phyloP scores from a whole-genome alignment of 2,329 filamentous ascomycete genomes.

The Colletotrichum sp. region DNA sequence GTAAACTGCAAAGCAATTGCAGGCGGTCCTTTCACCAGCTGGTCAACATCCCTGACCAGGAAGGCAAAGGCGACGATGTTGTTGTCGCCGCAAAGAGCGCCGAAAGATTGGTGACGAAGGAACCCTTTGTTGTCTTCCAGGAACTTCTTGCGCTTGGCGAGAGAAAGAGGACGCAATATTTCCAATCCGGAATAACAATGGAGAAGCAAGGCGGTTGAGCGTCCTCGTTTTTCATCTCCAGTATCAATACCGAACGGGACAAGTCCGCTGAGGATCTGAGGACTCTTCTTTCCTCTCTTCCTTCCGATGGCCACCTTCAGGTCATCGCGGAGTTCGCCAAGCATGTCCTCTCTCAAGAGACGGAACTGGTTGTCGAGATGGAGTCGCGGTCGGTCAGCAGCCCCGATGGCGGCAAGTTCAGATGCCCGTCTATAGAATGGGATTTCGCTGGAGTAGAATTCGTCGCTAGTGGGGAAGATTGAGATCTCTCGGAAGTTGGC shows the following conservation, averaged over 20 bases:
- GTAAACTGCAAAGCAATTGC: constrained; percentile 57
- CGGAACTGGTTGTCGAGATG: constrained; percentile 78
- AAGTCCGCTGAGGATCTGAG: constrained; percentile 44
- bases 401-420: constrained; percentile 47
- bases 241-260: constrained; percentile 41
- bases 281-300: constrained; percentile 48
- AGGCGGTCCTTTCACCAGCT: constrained; percentile 49
- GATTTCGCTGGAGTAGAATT: constrained; percentile 57
- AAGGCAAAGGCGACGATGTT: constrained; percentile 65
- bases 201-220: constrained; percentile 41
- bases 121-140: constrained; percentile 53
- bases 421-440: constrained; percentile 62
- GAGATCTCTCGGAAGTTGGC: constrained; percentile 63
- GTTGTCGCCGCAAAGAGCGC: constrained; percentile 58
- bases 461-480: constrained; percentile 70
- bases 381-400: constrained; percentile 41
- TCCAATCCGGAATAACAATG: constrained; percentile 51
- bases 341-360: constrained; percentile 73
- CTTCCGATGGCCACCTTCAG: constrained; percentile 53
- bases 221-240: constrained; percentile 31
- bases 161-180: constrained; percentile 33
- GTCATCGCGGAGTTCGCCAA: constrained; percentile 69
- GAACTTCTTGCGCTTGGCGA: constrained; percentile 45
- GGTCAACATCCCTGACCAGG: constrained; percentile 55
- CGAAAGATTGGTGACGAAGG: constrained; percentile 66